Conservation (phyloP, 2,329 filamentous ascomycete genomes). For the Cladosporium velox region DNA sequence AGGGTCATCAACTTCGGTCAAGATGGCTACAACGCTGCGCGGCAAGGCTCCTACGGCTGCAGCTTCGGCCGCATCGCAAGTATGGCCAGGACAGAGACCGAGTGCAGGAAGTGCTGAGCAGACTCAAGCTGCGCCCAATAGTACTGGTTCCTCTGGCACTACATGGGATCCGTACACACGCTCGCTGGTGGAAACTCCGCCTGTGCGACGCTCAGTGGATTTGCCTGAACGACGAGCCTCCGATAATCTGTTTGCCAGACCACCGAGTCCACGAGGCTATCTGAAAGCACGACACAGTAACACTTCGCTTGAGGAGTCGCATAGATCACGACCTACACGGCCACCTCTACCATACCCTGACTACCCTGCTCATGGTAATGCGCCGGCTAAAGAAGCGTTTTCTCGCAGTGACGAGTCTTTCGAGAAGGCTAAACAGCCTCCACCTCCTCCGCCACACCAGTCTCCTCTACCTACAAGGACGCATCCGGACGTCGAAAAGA, state of each 20-base stretch:
- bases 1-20: constrained; percentile 43
- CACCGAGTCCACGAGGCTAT: constrained; percentile 37
- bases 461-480: constrained; percentile 18
- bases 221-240: constrained; percentile 27
- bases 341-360: constrained; percentile 36
- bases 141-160: not conserved
- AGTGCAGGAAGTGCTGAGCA: constrained; percentile 26
- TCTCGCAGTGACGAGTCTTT: constrained; percentile 33
- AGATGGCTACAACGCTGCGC: constrained; percentile 47
- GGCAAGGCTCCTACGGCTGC: constrained; percentile 56
- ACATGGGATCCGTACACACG: constrained; percentile 40
- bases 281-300: constrained; percentile 25
- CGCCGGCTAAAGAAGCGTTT: constrained; percentile 30
- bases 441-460: constrained; percentile 31
- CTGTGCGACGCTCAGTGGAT: constrained; percentile 12
- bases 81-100: constrained; percentile 51
- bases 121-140: not conserved
- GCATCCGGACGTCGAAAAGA: not conserved
- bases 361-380: constrained; percentile 29
- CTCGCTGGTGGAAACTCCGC: constrained; percentile 32
- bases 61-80: constrained; percentile 63
- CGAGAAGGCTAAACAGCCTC: constrained; percentile 31
- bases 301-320: constrained; percentile 25
- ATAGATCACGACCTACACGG: constrained; percentile 18
- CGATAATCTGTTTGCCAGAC: constrained; percentile 29